Conservation (phyloP, 345 rosid species). For the Cardamine resedifolia region DNA sequence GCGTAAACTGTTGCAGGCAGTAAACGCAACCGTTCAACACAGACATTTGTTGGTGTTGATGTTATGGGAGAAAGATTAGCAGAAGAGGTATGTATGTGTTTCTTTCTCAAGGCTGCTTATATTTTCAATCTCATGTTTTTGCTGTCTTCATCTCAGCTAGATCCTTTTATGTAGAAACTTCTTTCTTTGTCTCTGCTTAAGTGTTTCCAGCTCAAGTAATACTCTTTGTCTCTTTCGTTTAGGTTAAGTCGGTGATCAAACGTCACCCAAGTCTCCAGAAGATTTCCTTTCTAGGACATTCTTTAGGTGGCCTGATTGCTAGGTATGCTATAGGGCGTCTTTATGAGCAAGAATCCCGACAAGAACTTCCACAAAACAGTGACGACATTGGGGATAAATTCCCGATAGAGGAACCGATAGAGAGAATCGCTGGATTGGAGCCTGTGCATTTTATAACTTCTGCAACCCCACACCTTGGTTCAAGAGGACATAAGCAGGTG, state of each 20-base stretch:
- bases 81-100: slow-evolving; percentile 57
- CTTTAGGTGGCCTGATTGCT: slow-evolving; percentile 83
- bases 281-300: slow-evolving; percentile 84
- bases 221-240: slow-evolving; percentile 33
- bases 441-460: slow-evolving; percentile 78
- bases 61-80: slow-evolving; percentile 90
- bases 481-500: slow-evolving; percentile 88
- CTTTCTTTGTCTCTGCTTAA: slow-evolving; percentile 19
- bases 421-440: slow-evolving; percentile 73
- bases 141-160: background rate
- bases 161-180: background rate
- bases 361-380: slow-evolving; percentile 44
- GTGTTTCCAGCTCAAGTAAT: slow-evolving; percentile 14
- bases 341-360: slow-evolving; percentile 41
- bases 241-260: slow-evolving; percentile 65
- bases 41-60: slow-evolving; percentile 86
- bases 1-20: slow-evolving; percentile 60
- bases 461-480: slow-evolving; percentile 93
- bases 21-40: slow-evolving; percentile 48
- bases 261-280: slow-evolving; percentile 53
- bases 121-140: too few relatives aligned
- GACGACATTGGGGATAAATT: slow-evolving; percentile 35
- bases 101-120: background rate
- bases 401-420: slow-evolving; percentile 39
- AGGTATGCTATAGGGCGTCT: slow-evolving; percentile 87